Percentiles rank a stretch among this genome's conserved stretches.
These are phyloP conservation scores for Neopestalotiopsis sp. DNA, from an alignment of 2,329 filamentous ascomycete genomes.

Conservation along the genomic window DNA sequence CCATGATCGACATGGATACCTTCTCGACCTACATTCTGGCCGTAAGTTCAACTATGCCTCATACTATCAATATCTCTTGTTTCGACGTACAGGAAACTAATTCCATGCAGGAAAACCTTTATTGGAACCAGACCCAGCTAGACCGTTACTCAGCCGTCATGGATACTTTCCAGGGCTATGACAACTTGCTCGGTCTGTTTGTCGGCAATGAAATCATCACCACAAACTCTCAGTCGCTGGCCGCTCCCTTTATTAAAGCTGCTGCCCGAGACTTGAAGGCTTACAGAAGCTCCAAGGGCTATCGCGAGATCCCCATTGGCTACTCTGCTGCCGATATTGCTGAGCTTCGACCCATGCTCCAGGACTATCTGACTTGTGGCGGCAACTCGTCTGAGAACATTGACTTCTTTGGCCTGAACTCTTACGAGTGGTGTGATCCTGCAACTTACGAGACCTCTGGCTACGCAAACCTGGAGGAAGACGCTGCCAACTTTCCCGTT, in stretches of 20 bases:
- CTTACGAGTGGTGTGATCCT: constrained; percentile 79
- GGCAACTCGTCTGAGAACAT: constrained; percentile 70
- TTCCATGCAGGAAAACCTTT: constrained; percentile 44
- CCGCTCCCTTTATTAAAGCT: constrained; percentile 84
- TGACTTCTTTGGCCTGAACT: constrained; percentile 87
- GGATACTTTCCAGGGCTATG: constrained; percentile 77
- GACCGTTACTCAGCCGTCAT: constrained; percentile 73
- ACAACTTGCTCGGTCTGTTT: constrained; percentile 85
- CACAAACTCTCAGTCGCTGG: constrained; percentile 59
- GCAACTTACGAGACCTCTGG: constrained; percentile 66
- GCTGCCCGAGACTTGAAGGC: constrained; percentile 83
- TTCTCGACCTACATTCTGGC: constrained; percentile 72
- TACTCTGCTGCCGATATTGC: constrained; percentile 89
- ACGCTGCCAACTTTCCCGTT: constrained; percentile 75
- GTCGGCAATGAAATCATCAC: constrained; percentile 89
- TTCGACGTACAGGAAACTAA: background rate
- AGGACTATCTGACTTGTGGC: constrained; percentile 80
- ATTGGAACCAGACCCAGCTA: constrained; percentile 77
- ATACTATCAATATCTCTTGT: background rate
- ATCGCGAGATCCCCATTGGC: constrained; percentile 82
- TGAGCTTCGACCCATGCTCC: constrained; percentile 65
- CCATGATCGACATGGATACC: constrained; percentile 83
- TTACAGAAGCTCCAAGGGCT: constrained; percentile 76
- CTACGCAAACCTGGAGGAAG: constrained; percentile 71
- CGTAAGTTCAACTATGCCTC: constrained; percentile 42